Conservation (phyloP, 2,329 filamentous ascomycete genomes). For the Thielaviopsis musarum region DNA sequence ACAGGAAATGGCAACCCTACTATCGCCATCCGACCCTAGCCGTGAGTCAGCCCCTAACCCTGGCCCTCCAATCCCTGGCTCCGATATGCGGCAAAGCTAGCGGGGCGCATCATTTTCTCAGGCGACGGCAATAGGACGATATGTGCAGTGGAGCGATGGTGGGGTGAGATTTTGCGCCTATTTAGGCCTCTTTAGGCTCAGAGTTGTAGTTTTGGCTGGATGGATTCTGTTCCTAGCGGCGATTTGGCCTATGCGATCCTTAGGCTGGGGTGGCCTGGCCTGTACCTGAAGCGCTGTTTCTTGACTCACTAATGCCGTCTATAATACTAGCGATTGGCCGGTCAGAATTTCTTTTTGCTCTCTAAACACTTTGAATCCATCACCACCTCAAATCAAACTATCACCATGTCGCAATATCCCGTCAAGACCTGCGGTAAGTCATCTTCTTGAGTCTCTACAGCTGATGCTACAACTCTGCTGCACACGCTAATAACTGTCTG, state of each 20-base stretch:
- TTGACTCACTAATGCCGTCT: not conserved
- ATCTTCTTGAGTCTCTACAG: too few species aligned
- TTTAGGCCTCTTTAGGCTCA: not conserved
- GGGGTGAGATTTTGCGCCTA: not conserved
- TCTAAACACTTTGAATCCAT: not conserved
- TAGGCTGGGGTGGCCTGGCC: not conserved
- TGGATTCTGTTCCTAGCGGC: not conserved
- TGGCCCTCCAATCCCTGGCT: not conserved
- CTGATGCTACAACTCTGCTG: not conserved
- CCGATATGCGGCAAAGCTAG: not conserved
- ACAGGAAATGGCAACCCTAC: not conserved
- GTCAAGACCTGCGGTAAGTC: constrained; percentile 41
- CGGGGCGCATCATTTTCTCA: not conserved
- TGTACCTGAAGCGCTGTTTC: not conserved
- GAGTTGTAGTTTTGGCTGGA: not conserved
- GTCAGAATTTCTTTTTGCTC: not conserved
- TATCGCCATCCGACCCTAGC: not conserved
- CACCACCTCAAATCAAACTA: constrained; percentile 4
- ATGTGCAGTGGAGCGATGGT: not conserved
- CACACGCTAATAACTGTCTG: not conserved
- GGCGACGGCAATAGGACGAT: not conserved
- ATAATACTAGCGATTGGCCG: not conserved
- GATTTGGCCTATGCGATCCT: not conserved
- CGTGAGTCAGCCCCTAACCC: not conserved
- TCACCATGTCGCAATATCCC: constrained; percentile 26